phyloP scores from a whole-genome alignment of 208 protist species.

The Trypanosoma rangeli region DNA sequence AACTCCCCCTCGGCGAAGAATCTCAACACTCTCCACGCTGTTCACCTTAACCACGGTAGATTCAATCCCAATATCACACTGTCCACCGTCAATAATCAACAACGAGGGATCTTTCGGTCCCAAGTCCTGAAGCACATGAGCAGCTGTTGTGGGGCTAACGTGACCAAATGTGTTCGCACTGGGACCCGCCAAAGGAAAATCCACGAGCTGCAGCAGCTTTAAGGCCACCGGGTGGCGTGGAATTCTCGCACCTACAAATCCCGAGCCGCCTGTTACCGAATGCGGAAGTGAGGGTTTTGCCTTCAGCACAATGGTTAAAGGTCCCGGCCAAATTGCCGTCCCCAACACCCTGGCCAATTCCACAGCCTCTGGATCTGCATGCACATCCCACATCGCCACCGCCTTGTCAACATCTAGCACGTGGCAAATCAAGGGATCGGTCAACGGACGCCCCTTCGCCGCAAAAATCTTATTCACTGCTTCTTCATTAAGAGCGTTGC shows the following conservation, averaged over 20 bases:
- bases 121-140: constrained; percentile 92
- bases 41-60: constrained; percentile 90
- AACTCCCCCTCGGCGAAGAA: constrained; percentile 81
- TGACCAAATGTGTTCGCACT: constrained; percentile 94
- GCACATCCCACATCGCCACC: constrained; percentile 60
- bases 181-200: constrained; percentile 88
- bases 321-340: constrained; percentile 89
- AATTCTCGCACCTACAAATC: constrained; percentile 87
- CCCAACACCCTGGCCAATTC: constrained; percentile 66
- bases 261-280: constrained; percentile 84
- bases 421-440: constrained; percentile 97
- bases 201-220: constrained; percentile 56
- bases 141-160: constrained; percentile 87
- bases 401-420: constrained; percentile 70
- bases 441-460: constrained; percentile 95
- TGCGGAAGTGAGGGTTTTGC: constrained; percentile 59
- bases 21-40: constrained; percentile 50
- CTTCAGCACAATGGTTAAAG: constrained; percentile 88
- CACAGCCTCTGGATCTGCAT: constrained; percentile 39
- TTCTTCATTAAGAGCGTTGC: constrained; percentile 87
- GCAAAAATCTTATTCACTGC: constrained; percentile 92
- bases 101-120: constrained; percentile 66
- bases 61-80: constrained; percentile 91
- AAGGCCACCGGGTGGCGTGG: constrained; percentile 75
- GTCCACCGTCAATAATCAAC: constrained; percentile 86